Percentiles rank a stretch among this genome's conserved stretches.
Conservation (phyloP, 768 basidiomycete species). For the Agaricus subrufescens region DNA sequence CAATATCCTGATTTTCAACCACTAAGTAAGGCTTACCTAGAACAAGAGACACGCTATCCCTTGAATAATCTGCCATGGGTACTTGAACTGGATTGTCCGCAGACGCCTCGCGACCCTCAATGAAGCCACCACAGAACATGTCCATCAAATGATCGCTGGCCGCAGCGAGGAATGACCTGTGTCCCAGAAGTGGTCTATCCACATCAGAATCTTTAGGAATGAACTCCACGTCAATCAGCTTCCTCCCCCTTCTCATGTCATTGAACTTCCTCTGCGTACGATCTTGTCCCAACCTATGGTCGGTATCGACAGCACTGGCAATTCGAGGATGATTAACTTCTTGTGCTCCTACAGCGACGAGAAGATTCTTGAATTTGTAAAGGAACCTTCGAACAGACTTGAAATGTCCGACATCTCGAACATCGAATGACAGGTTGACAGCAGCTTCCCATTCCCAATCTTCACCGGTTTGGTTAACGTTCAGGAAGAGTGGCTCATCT, state of each 20-base stretch:
- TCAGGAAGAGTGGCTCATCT: constrained; percentile 9
- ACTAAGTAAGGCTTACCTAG: background rate
- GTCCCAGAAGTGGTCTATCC: constrained; percentile 5
- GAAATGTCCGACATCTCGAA: constrained; percentile 7
- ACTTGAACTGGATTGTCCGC: background rate
- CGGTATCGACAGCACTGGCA: background rate
- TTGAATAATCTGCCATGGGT: background rate
- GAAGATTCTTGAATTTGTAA: background rate
- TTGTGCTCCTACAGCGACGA: constrained; percentile 9
- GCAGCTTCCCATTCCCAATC: constrained; percentile 9
- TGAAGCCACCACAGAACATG: constrained; percentile 4
- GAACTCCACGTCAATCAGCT: constrained; percentile 9
- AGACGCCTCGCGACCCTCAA: background rate
- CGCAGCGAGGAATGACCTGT: constrained; percentile 11
- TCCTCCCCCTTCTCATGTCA: constrained; percentile 1
- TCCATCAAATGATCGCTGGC: constrained; percentile 2
- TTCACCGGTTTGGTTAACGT: constrained; percentile 6
- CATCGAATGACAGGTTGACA: constrained; percentile 7
- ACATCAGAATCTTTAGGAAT: background rate
- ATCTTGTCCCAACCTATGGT: background rate
- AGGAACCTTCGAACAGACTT: constrained; percentile 9
- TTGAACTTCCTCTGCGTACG: constrained; percentile 1
- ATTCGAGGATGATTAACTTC: constrained; percentile 4
- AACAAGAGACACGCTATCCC: background rate
- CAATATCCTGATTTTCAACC: background rate